These are phyloP conservation scores for Xylariaceae sp. DNA, from an alignment of 2,329 filamentous ascomycete genomes.

Conservation along the genomic window DNA sequence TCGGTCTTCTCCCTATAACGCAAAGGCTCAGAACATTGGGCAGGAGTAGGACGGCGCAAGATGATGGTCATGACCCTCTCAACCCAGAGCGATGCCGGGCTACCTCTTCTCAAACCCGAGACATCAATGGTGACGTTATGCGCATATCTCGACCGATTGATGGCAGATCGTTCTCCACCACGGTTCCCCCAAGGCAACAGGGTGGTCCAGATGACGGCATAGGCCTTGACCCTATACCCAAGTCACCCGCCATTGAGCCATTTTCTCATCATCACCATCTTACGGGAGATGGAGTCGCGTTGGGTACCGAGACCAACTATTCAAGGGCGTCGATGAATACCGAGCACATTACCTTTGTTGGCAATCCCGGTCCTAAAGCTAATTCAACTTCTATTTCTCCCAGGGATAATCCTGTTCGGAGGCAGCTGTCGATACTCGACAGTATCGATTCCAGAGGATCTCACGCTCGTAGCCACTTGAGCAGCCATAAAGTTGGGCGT, in stretches of 20 bases:
- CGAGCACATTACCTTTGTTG: slow-evolving; percentile 31
- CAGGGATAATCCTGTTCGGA: slow-evolving; percentile 17
- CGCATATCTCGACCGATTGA: slow-evolving; percentile 31
- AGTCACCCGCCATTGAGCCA: background rate
- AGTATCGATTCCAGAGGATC: slow-evolving; percentile 6
- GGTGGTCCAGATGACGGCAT: background rate
- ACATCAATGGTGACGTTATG: background rate
- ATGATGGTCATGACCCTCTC: background rate
- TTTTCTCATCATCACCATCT: background rate
- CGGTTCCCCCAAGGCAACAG: slow-evolving; percentile 17
- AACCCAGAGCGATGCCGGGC: slow-evolving; percentile 6
- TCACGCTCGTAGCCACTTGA: slow-evolving; percentile 37
- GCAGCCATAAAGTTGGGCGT: slow-evolving; percentile 42
- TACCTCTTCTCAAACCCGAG: background rate
- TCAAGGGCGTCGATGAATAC: background rate
- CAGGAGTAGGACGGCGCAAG: slow-evolving; percentile 19
- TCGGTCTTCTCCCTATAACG: slow-evolving; percentile 34
- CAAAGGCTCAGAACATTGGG: slow-evolving; percentile 28
- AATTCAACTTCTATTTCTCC: slow-evolving; percentile 26
- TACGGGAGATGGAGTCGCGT: background rate
- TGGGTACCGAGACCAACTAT: slow-evolving; percentile 1
- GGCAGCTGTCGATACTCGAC: slow-evolving; percentile 19
- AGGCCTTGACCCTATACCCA: background rate
- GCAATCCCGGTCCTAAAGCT: slow-evolving; percentile 15
- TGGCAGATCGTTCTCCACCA: slow-evolving; percentile 20